Evolutionary conservation across 139 green algal species (phyloP).

Genomic region (Chlamydomonas urium): DNA sequence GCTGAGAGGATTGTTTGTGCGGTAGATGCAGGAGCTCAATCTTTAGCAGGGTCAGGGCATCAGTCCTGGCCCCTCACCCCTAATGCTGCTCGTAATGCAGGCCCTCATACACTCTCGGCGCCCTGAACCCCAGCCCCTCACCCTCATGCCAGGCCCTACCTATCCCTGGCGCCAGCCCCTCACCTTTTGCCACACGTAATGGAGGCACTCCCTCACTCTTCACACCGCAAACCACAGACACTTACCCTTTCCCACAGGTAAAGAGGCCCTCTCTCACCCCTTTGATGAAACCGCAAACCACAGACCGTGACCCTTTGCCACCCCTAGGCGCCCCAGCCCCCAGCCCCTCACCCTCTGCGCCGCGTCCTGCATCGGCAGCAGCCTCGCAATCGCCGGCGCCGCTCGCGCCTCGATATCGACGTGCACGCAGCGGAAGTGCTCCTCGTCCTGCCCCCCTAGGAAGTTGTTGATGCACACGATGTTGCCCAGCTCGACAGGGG

Average conservation of each 20-base stretch:
- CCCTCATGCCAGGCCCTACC: too few relatives aligned
- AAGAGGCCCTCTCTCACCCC: too few relatives aligned
- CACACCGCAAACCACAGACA: too few relatives aligned
- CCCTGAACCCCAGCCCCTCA: neutral
- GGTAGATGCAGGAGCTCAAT: too few relatives aligned
- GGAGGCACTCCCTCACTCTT: too few relatives aligned
- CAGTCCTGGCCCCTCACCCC: too few relatives aligned
- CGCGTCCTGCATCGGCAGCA: slow-evolving; percentile 24
- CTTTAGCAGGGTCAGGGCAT: too few relatives aligned
- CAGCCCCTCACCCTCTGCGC: slow-evolving; percentile 20
- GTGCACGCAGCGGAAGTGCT: slow-evolving; percentile 49
- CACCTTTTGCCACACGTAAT: too few relatives aligned
- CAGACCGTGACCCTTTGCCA: neutral
- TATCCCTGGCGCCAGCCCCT: too few relatives aligned
- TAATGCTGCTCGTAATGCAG: too few relatives aligned
- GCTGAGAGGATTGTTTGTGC: too few relatives aligned
- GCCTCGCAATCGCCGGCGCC: slow-evolving; percentile 22
- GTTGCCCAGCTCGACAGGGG: slow-evolving; percentile 40
- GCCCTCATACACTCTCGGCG: neutral
- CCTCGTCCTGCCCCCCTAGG: slow-evolving; percentile 40
- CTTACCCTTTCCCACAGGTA: too few relatives aligned
- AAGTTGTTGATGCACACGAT: slow-evolving; percentile 45
- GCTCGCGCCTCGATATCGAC: slow-evolving; percentile 43
- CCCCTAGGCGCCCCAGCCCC: neutral
- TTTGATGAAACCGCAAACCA: neutral